phyloP scores from a whole-genome alignment of 805 yeast species.

The Candida qinlingensis region DNA sequence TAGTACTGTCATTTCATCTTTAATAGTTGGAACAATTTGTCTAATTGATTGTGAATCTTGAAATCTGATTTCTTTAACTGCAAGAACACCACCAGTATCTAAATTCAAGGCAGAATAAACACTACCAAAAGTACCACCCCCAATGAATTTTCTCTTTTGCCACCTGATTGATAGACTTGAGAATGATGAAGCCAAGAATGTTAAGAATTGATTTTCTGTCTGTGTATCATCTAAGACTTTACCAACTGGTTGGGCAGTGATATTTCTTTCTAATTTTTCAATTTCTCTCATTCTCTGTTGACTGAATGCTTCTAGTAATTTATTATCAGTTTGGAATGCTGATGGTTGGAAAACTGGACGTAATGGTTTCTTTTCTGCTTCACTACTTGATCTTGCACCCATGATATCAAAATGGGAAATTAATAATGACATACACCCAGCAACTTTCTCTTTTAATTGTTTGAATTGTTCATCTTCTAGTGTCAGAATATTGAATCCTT shows the following conservation, averaged over 20 bases:
- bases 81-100: slow-evolving; percentile 94
- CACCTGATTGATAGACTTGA: slow-evolving; percentile 90
- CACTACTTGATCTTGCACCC: slow-evolving; percentile 84
- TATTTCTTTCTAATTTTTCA: slow-evolving; percentile 48
- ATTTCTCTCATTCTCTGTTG: slow-evolving; percentile 67
- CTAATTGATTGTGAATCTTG: slow-evolving; percentile 84
- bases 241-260: slow-evolving; percentile 53
- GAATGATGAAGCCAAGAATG: slow-evolving; percentile 82
- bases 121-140: slow-evolving; percentile 94
- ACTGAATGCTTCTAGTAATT: slow-evolving; percentile 50
- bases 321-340: slow-evolving; percentile 50
- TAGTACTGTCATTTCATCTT: slow-evolving; percentile 93
- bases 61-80: slow-evolving; percentile 91
- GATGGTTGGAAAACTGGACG: slow-evolving; percentile 30
- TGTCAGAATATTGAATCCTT: slow-evolving; percentile 82
- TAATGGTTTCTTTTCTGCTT: slow-evolving; percentile 47
- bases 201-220: slow-evolving; percentile 79
- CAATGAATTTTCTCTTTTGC: slow-evolving; percentile 93
- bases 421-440: slow-evolving; percentile 88
- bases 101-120: slow-evolving; percentile 89
- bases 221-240: slow-evolving; percentile 85
- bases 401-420: slow-evolving; percentile 96
- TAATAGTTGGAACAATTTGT: slow-evolving; percentile 79
- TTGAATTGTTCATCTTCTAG: slow-evolving; percentile 73
- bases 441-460: slow-evolving; percentile 71